phyloP scores from a whole-genome alignment of 371 early-diverging fungal genomes.

The Mortierella sp. region DNA sequence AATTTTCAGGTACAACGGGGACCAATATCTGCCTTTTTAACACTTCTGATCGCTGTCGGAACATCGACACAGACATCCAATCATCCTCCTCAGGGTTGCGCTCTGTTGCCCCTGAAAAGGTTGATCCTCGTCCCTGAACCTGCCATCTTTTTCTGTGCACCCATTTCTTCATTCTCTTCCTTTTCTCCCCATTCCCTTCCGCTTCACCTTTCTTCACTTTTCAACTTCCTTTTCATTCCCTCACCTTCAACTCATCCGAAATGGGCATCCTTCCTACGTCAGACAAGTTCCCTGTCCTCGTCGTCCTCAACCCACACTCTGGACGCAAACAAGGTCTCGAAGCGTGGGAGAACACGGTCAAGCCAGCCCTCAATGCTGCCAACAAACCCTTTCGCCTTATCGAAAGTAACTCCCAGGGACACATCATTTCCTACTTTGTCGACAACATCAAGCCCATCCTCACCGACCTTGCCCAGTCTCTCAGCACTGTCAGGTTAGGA shows the following conservation, averaged over 20 bases:
- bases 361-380: constrained; percentile 41
- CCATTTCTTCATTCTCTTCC: background rate
- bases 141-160: background rate
- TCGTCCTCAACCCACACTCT: constrained; percentile 52
- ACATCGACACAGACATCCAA: no score
- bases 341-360: constrained; percentile 20
- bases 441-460: constrained; percentile 51
- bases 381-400: constrained; percentile 32
- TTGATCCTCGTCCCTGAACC: background rate
- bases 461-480: constrained; percentile 47
- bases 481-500: constrained; percentile 8
- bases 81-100: no score
- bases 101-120: background rate
- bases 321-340: constrained; percentile 41
- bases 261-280: constrained; percentile 54
- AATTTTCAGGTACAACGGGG: background rate
- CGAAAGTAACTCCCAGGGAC: constrained; percentile 38
- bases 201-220: background rate
- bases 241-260: background rate
- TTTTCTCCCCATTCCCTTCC: background rate
- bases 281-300: constrained; percentile 37
- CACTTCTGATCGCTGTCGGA: no score
- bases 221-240: background rate
- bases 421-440: constrained; percentile 37
- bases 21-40: no score